Evolutionary conservation across 768 basidiomycete genomes (phyloP).

Genomic region (Omphalotus guepiniiformis): DNA sequence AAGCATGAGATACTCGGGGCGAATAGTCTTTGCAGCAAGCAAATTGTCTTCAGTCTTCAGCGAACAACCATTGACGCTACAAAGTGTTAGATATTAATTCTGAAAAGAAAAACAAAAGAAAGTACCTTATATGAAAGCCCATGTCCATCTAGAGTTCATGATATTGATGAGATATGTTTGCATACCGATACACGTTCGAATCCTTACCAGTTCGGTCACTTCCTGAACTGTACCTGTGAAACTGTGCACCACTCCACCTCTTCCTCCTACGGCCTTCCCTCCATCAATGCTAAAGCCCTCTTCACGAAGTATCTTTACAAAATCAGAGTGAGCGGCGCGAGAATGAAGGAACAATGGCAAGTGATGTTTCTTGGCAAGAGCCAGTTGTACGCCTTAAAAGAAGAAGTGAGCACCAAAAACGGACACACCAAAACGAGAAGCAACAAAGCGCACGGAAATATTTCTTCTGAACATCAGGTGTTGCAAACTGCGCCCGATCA

Average conservation of each 20-base stretch:
- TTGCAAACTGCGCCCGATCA: slow-evolving; percentile 65
- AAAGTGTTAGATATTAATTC: neutral
- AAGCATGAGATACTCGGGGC: slow-evolving; percentile 55
- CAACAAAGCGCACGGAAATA: slow-evolving; percentile 51
- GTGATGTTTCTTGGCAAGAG: slow-evolving; percentile 62
- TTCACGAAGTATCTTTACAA: slow-evolving; percentile 59
- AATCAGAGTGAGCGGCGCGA: slow-evolving; percentile 68
- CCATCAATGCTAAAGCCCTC: slow-evolving; percentile 60
- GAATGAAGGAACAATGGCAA: slow-evolving; percentile 82
- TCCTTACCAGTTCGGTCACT: slow-evolving; percentile 57
- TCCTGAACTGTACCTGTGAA: slow-evolving; percentile 70
- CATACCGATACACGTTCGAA: neutral
- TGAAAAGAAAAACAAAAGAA: neutral
- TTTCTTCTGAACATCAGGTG: slow-evolving; percentile 52
- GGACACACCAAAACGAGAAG: neutral
- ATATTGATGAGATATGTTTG: neutral
- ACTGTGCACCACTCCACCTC: slow-evolving; percentile 79
- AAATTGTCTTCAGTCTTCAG: slow-evolving; percentile 71
- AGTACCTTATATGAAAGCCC: slow-evolving; percentile 65
- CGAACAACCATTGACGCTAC: slow-evolving; percentile 70
- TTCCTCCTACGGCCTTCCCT: slow-evolving; percentile 49
- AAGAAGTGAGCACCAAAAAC: neutral
- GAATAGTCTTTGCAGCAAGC: slow-evolving; percentile 49
- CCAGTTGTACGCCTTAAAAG: slow-evolving; percentile 47
- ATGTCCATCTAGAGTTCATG: slow-evolving; percentile 48